A percentile compares a stretch with the other conserved stretches of the same genome.
phyloP scores from a whole-genome alignment of 176 grass and related monocot genomes.

The Alloteropsis semialata region DNA sequence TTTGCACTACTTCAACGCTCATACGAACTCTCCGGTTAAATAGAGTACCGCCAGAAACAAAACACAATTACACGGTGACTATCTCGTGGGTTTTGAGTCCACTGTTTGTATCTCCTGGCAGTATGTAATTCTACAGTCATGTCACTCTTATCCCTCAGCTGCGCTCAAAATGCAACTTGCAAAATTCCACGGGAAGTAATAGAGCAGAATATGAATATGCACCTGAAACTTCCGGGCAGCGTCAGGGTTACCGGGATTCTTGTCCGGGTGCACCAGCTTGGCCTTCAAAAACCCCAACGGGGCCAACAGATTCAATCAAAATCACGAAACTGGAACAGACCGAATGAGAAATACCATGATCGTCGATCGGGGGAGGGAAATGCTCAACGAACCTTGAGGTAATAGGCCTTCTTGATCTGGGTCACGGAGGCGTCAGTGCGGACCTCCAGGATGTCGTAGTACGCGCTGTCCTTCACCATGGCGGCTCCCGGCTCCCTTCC shows the following conservation, averaged over 20 bases:
- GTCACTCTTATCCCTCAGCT: neutral
- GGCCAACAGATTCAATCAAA: neutral
- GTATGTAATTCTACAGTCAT: neutral
- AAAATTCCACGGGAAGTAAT: neutral
- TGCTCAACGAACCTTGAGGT: conserved; percentile 59
- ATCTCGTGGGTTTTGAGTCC: neutral
- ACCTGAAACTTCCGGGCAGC: conserved; percentile 79
- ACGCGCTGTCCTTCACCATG: conserved; percentile 70
- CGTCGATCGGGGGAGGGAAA: neutral
- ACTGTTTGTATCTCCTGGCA: neutral
- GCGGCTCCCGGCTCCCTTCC: neutral
- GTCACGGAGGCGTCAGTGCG: conserved; percentile 67
- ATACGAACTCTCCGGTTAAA: neutral
- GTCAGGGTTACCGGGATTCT: conserved; percentile 77
- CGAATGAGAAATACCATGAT: neutral
- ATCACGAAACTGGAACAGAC: neutral
- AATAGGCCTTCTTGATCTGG: conserved; percentile 97
- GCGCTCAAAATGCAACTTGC: neutral
- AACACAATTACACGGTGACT: neutral
- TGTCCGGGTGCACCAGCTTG: conserved; percentile 82
- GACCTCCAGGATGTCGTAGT: conserved; percentile 80
- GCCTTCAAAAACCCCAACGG: conserved; percentile 42
- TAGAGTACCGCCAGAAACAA: neutral
- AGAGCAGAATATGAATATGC: neutral
- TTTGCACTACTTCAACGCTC: neutral